Percentiles rank a stretch among this genome's conserved stretches.
Evolutionary conservation across 2,329 filamentous ascomycete genomes (phyloP).

Genomic region (Cladosporium sp.): DNA sequence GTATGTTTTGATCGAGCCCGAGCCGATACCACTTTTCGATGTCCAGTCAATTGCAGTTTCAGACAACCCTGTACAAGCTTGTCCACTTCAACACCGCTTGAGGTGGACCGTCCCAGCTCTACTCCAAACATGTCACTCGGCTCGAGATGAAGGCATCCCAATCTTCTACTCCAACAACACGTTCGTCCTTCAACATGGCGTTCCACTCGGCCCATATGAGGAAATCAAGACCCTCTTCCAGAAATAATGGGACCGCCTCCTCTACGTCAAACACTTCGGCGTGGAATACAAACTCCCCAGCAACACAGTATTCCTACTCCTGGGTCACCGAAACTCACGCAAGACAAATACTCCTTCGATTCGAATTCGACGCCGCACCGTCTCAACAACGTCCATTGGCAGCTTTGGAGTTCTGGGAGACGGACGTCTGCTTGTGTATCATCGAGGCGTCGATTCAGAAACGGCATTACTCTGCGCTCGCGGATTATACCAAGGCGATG

Average conservation of each 20-base stretch:
- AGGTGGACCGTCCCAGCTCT: conserved; percentile 2
- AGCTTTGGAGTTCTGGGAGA: background rate
- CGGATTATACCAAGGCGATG: background rate
- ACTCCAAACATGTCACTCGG: conserved; percentile 1
- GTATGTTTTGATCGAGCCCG: conserved; percentile 16
- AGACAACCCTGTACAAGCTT: background rate
- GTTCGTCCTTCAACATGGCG: background rate
- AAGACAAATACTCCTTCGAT: background rate
- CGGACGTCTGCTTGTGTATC: conserved; percentile 7
- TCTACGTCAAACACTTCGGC: background rate
- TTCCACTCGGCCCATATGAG: background rate
- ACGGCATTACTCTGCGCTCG: background rate
- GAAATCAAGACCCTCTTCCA: background rate
- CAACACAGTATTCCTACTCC: background rate
- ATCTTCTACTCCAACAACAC: conserved; percentile 5
- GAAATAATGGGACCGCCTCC: background rate
- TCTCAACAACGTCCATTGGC: conserved; percentile 6
- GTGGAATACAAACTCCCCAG: conserved; percentile 8
- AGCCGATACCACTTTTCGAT: conserved; percentile 14
- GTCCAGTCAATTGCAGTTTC: background rate
- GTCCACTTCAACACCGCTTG: background rate
- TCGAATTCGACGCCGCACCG: background rate
- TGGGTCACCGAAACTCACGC: background rate
- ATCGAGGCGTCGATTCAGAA: background rate
- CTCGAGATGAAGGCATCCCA: conserved; percentile 1